Evolutionary conservation across 2,329 filamentous ascomycete genomes (phyloP).

Genomic region (Torrubiella hemipterigena): DNA sequence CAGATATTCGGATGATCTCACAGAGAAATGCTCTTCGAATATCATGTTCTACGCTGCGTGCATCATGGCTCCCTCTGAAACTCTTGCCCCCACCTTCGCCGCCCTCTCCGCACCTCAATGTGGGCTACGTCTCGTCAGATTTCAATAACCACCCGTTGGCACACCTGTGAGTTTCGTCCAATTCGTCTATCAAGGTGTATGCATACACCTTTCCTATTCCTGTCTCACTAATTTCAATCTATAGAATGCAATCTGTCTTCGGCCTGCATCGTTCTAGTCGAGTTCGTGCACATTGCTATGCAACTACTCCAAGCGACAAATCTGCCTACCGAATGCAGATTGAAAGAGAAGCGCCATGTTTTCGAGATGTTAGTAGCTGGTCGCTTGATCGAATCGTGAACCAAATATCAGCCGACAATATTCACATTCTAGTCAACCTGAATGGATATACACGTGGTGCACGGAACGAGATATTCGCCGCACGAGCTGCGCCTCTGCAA

Average conservation of each 20-base stretch:
- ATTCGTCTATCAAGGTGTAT: too few species aligned
- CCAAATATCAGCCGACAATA: constrained; percentile 76
- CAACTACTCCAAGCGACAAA: constrained; percentile 81
- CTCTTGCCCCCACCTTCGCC: constrained; percentile 80
- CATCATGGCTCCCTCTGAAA: constrained; percentile 71
- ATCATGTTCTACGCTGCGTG: constrained; percentile 75
- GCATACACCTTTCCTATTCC: background rate
- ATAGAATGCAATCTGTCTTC: constrained; percentile 92
- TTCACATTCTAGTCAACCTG: constrained; percentile 93
- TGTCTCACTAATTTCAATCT: constrained; percentile 4
- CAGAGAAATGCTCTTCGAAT: constrained; percentile 90
- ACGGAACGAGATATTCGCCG: constrained; percentile 95
- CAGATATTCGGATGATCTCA: constrained; percentile 86
- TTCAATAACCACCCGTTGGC: constrained; percentile 98
- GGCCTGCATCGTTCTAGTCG: constrained; percentile 67
- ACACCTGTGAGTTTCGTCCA: constrained; percentile 50
- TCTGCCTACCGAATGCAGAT: constrained; percentile 88
- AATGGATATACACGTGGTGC: constrained; percentile 96
- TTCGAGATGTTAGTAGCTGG: constrained; percentile 82
- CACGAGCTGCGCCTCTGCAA: constrained; percentile 85
- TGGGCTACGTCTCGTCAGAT: constrained; percentile 95
- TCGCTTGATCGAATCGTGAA: constrained; percentile 70
- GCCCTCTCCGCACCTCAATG: constrained; percentile 70
- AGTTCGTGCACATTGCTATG: constrained; percentile 86
- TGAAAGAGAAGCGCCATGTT: constrained; percentile 81